A percentile compares a stretch with the other conserved stretches of the same genome.
These are phyloP conservation scores for Lecanoromycetidae sp. DNA, from an alignment of 2,329 filamentous ascomycete species.

Conservation along the genomic window DNA sequence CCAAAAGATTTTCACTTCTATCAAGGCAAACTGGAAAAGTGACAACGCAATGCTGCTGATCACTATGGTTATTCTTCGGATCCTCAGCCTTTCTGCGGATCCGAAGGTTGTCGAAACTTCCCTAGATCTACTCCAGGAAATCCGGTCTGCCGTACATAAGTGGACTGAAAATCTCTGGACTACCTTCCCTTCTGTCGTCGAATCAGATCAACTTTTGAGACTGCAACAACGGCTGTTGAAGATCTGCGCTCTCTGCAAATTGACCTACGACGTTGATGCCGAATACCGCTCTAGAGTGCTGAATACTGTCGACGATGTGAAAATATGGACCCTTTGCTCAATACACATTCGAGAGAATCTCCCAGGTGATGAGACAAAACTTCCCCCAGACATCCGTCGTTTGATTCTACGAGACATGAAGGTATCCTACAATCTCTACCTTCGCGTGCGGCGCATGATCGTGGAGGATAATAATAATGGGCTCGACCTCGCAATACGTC, in stretches of 20 bases:
- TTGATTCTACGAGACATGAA: neutral
- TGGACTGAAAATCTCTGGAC: slow-evolving; percentile 31
- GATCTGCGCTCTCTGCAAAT: slow-evolving; percentile 31
- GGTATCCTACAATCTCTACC: neutral
- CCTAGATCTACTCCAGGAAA: slow-evolving; percentile 24
- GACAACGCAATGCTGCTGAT: slow-evolving; percentile 31
- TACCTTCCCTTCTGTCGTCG: slow-evolving; percentile 18
- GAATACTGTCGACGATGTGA: slow-evolving; percentile 19
- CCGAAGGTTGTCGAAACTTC: slow-evolving; percentile 20
- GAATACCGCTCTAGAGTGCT: slow-evolving; percentile 24
- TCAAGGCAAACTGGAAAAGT: slow-evolving; percentile 42
- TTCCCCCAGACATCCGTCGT: neutral
- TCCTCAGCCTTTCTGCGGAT: slow-evolving; percentile 28
- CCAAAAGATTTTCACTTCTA: slow-evolving; percentile 22
- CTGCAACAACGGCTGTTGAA: slow-evolving; percentile 24
- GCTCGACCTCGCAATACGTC: slow-evolving; percentile 21
- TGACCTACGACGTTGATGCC: slow-evolving; percentile 36
- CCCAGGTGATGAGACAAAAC: neutral
- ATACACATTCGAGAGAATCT: slow-evolving; percentile 28
- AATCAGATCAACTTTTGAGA: slow-evolving; percentile 15
- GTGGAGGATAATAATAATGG: neutral
- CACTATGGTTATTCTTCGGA: slow-evolving; percentile 30
- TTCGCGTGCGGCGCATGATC: neutral
- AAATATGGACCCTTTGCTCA: slow-evolving; percentile 28
- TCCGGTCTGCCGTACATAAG: slow-evolving; percentile 26